Evolutionary conservation across 2,329 filamentous ascomycete genomes (phyloP).

Genomic region (Exophiala viscosa): DNA sequence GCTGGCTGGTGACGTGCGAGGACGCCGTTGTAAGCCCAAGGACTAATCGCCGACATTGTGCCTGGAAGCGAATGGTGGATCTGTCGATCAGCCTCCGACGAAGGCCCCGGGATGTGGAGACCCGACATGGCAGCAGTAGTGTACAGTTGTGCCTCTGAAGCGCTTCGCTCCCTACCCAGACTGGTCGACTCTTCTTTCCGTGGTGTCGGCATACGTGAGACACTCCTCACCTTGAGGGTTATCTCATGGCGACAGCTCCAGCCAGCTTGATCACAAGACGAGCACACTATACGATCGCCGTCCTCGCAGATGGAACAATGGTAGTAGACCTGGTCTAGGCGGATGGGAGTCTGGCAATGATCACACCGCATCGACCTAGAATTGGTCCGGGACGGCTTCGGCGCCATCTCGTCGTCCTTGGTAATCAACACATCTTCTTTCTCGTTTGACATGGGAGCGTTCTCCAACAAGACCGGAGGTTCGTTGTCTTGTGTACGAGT

Average conservation of each 20-base stretch:
- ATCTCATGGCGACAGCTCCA: conserved; percentile 27
- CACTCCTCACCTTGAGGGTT: conserved; percentile 23
- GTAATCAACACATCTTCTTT: conserved; percentile 1
- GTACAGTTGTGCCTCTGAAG: conserved; percentile 12
- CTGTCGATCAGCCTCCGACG: not conserved
- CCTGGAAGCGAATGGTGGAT: conserved; percentile 2
- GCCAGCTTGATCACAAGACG: conserved; percentile 23
- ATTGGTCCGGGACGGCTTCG: conserved; percentile 1
- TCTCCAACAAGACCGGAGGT: conserved; percentile 10
- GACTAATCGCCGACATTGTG: conserved; percentile 7
- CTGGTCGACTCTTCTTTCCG: not conserved
- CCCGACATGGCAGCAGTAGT: conserved; percentile 12
- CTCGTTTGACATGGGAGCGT: conserved; percentile 5
- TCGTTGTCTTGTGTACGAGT: conserved; percentile 20
- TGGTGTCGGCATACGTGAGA: conserved; percentile 7
- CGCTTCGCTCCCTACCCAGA: conserved; percentile 3
- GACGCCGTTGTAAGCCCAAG: conserved; percentile 8
- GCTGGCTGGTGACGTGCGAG: conserved; percentile 1
- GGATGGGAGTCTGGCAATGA: conserved; percentile 25
- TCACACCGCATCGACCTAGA: conserved; percentile 27
- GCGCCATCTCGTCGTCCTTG: not conserved
- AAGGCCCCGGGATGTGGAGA: conserved; percentile 2
- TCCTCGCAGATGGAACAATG: conserved; percentile 26
- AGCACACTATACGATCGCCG: conserved; percentile 27
- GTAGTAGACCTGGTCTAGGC: conserved; percentile 25